phyloP scores from a whole-genome alignment of 495 filamentous ascomycete species.

The Neurospora tetrasperma region DNA sequence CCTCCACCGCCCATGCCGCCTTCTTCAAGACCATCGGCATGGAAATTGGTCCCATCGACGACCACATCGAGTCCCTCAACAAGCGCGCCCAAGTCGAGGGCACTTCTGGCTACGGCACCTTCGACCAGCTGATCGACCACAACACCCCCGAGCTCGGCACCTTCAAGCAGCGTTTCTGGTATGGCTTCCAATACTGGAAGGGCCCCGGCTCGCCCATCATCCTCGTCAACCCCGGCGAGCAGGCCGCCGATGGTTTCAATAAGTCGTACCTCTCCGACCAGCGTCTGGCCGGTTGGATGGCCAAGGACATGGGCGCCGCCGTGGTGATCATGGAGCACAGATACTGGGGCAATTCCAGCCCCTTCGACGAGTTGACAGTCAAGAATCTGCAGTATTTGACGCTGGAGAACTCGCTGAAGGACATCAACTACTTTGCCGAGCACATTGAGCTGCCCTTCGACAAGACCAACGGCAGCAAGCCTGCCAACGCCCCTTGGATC shows the following conservation, averaged over 20 bases:
- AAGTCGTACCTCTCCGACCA: slow-evolving; percentile 27
- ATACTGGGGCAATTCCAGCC: slow-evolving; percentile 54
- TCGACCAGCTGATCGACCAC: slow-evolving; percentile 28
- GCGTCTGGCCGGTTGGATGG: slow-evolving; percentile 39
- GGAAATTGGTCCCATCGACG: slow-evolving; percentile 20
- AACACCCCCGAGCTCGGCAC: slow-evolving; percentile 21
- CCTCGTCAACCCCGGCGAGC: slow-evolving; percentile 47
- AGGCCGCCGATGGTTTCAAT: slow-evolving; percentile 38
- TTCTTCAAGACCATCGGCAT: slow-evolving; percentile 9
- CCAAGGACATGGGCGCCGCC: slow-evolving; percentile 45
- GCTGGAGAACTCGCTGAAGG: slow-evolving; percentile 50
- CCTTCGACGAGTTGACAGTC: slow-evolving; percentile 42
- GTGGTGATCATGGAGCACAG: slow-evolving; percentile 50
- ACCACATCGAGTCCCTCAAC: slow-evolving; percentile 5
- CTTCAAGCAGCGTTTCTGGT: slow-evolving; percentile 28
- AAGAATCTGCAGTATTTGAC: slow-evolving; percentile 53
- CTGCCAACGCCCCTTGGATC: slow-evolving; percentile 50
- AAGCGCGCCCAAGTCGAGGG: slow-evolving; percentile 13
- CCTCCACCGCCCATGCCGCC: slow-evolving; percentile 3
- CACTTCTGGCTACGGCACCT: slow-evolving; percentile 22
- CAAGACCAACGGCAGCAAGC: slow-evolving; percentile 38
- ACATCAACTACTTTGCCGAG: slow-evolving; percentile 53
- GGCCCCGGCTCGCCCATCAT: slow-evolving; percentile 30
- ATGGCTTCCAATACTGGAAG: slow-evolving; percentile 19
- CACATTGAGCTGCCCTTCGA: slow-evolving; percentile 51